A percentile compares a stretch with the other conserved stretches of the same genome.
Evolutionary conservation across 2,329 filamentous ascomycete genomes (phyloP).

Genomic region (Fusarium stilboides): DNA sequence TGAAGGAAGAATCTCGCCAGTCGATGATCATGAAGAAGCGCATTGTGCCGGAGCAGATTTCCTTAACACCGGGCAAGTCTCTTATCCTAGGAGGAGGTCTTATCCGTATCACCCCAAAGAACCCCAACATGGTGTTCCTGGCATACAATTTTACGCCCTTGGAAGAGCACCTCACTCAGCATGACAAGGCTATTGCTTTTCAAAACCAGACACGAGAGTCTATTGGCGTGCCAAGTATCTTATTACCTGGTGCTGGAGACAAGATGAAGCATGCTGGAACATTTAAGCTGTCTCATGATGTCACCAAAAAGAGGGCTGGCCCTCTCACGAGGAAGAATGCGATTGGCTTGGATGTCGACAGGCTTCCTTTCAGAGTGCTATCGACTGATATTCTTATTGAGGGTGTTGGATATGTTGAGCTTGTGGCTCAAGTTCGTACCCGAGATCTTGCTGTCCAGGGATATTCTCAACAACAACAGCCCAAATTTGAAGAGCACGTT

Average conservation of each 20-base stretch:
- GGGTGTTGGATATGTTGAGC: slow-evolving; percentile 93
- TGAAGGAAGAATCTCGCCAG: slow-evolving; percentile 75
- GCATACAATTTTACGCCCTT: slow-evolving; percentile 91
- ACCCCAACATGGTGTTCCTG: slow-evolving; percentile 75
- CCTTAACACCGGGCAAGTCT: slow-evolving; percentile 82
- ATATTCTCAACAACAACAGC: slow-evolving; percentile 13
- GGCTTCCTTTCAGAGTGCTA: slow-evolving; percentile 84
- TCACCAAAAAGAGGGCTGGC: slow-evolving; percentile 84
- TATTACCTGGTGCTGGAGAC: slow-evolving; percentile 69
- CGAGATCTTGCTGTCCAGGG: slow-evolving; percentile 56
- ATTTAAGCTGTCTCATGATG: slow-evolving; percentile 84
- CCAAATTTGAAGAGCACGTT: background rate
- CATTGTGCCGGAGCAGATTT: slow-evolving; percentile 79
- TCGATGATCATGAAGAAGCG: slow-evolving; percentile 85
- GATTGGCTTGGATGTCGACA: slow-evolving; percentile 74
- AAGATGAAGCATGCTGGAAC: slow-evolving; percentile 79
- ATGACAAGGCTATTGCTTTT: slow-evolving; percentile 82
- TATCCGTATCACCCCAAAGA: slow-evolving; percentile 85
- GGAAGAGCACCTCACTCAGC: slow-evolving; percentile 81
- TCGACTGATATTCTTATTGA: slow-evolving; percentile 90
- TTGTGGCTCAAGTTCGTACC: slow-evolving; percentile 84
- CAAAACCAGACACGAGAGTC: slow-evolving; percentile 74
- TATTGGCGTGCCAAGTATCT: slow-evolving; percentile 74
- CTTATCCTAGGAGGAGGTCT: slow-evolving; percentile 85
- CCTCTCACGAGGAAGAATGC: slow-evolving; percentile 77